A percentile compares a stretch with the other conserved stretches of the same genome.
phyloP scores from a whole-genome alignment of 2,329 filamentous ascomycete species.

The Monosporascus cannonballus region DNA sequence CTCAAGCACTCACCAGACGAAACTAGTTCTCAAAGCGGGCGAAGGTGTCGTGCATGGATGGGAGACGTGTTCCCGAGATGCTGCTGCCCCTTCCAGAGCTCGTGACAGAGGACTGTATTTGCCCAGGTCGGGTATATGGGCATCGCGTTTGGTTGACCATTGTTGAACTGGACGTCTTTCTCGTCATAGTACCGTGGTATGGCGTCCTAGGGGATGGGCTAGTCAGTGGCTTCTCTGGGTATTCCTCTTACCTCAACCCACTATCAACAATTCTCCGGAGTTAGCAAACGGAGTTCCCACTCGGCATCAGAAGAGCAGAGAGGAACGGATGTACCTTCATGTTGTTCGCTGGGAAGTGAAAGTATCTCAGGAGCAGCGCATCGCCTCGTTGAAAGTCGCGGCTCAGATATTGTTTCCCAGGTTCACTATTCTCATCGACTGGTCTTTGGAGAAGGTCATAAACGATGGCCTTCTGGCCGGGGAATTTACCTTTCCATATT shows the following conservation, averaged over 20 bases:
- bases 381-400: no score
- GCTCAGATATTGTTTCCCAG: no score
- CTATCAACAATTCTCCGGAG: constrained; percentile 5
- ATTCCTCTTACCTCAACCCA: constrained; percentile 20
- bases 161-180: no score
- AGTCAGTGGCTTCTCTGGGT: not conserved
- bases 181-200: constrained; percentile 25
- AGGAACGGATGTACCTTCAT: constrained; percentile 20
- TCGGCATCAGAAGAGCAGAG: no score
- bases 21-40: constrained; percentile 26
- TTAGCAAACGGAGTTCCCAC: no score
- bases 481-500: no score
- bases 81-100: constrained; percentile 30
- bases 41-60: constrained; percentile 30
- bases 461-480: no score
- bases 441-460: no score
- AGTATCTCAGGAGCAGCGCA: constrained; percentile 9
- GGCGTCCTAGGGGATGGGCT: constrained; percentile 13
- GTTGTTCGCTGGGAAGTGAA: constrained; percentile 28
- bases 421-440: no score
- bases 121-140: constrained; percentile 4
- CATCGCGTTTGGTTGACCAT: no score
- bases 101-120: constrained; percentile 22
- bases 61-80: constrained; percentile 15
- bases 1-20: constrained; percentile 17